Evolutionary conservation across 140 eudicot species (phyloP), one percentile per base, ranked within the genome.

Genomic region (Cichorium intybus): DNA sequence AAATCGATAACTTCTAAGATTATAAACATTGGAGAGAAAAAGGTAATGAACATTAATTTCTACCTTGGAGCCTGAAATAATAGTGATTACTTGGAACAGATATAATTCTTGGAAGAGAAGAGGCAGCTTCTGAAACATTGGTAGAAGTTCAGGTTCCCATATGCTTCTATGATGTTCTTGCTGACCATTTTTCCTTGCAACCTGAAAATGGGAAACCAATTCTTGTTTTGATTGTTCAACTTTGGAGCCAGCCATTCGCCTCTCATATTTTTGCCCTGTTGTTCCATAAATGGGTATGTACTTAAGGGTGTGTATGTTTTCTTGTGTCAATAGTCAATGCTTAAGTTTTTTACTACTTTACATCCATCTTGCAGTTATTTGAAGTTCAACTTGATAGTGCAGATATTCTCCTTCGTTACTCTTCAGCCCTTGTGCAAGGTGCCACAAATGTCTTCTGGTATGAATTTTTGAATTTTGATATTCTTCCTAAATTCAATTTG

Each of bases 191-290:
- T 68, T 84, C 86, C 50, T 48, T 74, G 76, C 78, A 70, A 66
- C 96, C 95, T 21, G 69, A 83, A 48, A 76, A 79, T 67, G 98
- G 89, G 37, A 79, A 88, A 68, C 80, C 89, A 17, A 81, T 88
- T 67, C 92, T 92, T 60, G 87, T 77, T 63, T 67, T 92, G 71
- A 85, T 92, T 77, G 95, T 92, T 29, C 93, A 92, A 72, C 82
- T 92, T 24, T 92, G 98, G 98, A 92, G 98, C 82, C 98, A 92
- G 75, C 87, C 93, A 54, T 92, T 85, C 79, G 93, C 96, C 3
- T 85, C 98, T 73, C 89, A 88, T 77, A 88, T 92, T 63, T 92
- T 92, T 67, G 48, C 96, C 48, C 95, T 92, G 27, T 63, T 88
- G 75, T 92, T 92, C 77, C 95, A 92, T 72, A 92, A 92, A 77